phyloP scores from a whole-genome alignment of 345 rosid species.

The Salix udensis region DNA sequence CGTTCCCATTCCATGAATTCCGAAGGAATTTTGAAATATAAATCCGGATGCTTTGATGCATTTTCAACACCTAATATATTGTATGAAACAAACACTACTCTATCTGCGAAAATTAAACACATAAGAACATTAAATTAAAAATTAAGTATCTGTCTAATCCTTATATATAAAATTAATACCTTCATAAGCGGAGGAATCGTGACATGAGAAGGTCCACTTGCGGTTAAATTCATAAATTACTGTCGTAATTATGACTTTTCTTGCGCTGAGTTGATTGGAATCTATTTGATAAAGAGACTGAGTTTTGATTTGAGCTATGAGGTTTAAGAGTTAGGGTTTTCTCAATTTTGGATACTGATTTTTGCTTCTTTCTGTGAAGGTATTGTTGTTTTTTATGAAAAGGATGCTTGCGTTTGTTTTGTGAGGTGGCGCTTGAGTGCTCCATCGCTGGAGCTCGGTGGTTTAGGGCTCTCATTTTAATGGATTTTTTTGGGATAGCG shows the following conservation, averaged over 20 bases:
- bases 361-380: slow-evolving; percentile 10
- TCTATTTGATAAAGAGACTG: slow-evolving; percentile 13
- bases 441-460: background rate
- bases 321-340: slow-evolving; percentile 22
- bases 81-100: slow-evolving; percentile 23
- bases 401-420: background rate
- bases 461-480: background rate
- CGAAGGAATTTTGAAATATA: slow-evolving; percentile 18
- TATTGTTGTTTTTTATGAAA: background rate
- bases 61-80: slow-evolving; percentile 29
- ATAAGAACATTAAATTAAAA: background rate
- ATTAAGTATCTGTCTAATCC: background rate
- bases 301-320: background rate
- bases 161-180: slow-evolving; percentile 13
- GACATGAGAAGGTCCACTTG: slow-evolving; percentile 35
- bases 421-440: background rate
- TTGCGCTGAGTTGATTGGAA: slow-evolving; percentile 14
- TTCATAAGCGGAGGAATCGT: slow-evolving; percentile 28
- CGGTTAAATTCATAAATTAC: slow-evolving; percentile 19
- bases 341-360: background rate
- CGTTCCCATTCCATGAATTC: slow-evolving; percentile 29
- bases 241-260: background rate
- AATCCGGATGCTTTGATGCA: slow-evolving; percentile 26
- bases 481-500: background rate
- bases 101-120: slow-evolving; percentile 16